phyloP scores from a whole-genome alignment of 2,329 filamentous ascomycete species.

The Curvularia verruculosa region DNA sequence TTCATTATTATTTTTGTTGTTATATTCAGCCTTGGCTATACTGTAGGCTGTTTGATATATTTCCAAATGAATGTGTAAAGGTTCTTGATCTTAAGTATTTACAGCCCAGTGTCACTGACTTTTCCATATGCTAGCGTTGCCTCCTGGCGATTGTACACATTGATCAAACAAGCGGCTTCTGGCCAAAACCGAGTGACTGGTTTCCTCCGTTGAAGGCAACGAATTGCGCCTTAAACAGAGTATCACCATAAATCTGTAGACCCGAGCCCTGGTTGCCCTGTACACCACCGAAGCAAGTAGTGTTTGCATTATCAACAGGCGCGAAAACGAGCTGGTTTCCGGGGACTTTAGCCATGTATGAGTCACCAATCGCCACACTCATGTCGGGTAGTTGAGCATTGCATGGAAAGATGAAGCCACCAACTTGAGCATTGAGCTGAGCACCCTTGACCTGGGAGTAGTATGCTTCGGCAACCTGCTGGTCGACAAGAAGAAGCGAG shows the following conservation, averaged over 20 bases:
- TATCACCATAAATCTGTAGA: slow-evolving; percentile 68
- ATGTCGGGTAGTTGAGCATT: slow-evolving; percentile 51
- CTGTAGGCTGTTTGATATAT: slow-evolving; percentile 9
- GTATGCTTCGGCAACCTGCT: slow-evolving; percentile 56
- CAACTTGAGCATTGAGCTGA: slow-evolving; percentile 44
- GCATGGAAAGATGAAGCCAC: slow-evolving; percentile 56
- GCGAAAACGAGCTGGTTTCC: slow-evolving; percentile 54
- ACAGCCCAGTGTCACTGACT: slow-evolving; percentile 11
- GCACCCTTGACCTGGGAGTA: slow-evolving; percentile 52
- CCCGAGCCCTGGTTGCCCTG: slow-evolving; percentile 62
- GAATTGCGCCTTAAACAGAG: slow-evolving; percentile 65
- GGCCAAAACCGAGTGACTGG: slow-evolving; percentile 60
- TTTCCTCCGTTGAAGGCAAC: slow-evolving; percentile 65
- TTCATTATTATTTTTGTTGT: slow-evolving; percentile 5
- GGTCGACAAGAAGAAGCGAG: slow-evolving; percentile 66
- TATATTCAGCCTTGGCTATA: background rate
- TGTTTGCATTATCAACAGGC: slow-evolving; percentile 47
- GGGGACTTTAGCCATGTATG: slow-evolving; percentile 63
- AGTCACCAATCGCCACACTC: slow-evolving; percentile 62
- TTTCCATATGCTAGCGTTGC: background rate
- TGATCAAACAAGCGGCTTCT: slow-evolving; percentile 28
- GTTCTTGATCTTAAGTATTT: slow-evolving; percentile 12
- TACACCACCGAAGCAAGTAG: slow-evolving; percentile 71
- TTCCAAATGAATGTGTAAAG: slow-evolving; percentile 14
- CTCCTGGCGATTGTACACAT: background rate